These are phyloP conservation scores for Pyrrhoderma lamaoense DNA, from an alignment of 1,284 basidiomycete genomes.

Conservation along the genomic window DNA sequence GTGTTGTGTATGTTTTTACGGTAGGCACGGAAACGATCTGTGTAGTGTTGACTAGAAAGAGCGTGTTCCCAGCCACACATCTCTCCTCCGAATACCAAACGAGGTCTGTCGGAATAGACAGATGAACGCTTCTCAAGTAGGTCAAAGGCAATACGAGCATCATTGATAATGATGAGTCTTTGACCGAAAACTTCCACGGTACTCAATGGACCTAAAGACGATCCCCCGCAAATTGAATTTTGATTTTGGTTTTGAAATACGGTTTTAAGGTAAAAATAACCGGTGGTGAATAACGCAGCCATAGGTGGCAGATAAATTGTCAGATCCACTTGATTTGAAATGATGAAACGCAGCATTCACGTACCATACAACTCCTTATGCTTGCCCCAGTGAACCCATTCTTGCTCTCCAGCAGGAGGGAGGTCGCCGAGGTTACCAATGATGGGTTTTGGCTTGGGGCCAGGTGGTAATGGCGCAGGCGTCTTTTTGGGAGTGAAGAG, in stretches of 20 bases:
- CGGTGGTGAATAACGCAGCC: too few species aligned
- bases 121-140: conserved; percentile 41
- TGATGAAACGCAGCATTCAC: background rate
- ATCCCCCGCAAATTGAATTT: background rate
- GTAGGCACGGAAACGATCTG: conserved; percentile 13
- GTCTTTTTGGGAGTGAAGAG: conserved; percentile 14
- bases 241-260: too few species aligned
- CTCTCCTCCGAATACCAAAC: conserved; percentile 15
- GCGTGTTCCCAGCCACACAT: conserved; percentile 16
- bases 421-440: conserved; percentile 18
- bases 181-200: conserved; percentile 35
- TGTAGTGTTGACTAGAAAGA: conserved; percentile 6
- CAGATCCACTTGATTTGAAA: too few species aligned
- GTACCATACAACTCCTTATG: conserved; percentile 18
- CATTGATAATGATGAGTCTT: conserved; percentile 37
- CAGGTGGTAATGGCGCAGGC: conserved; percentile 2
- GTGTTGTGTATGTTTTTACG: conserved; percentile 11
- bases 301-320: too few species aligned
- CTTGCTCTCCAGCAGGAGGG: conserved; percentile 14
- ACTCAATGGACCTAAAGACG: conserved; percentile 10
- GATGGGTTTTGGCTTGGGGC: conserved; percentile 14
- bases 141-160: conserved; percentile 35
- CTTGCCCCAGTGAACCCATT: conserved; percentile 18
- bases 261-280: too few species aligned
- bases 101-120: conserved; percentile 42